Percentiles rank a stretch among this genome's conserved stretches.
These are phyloP conservation scores for Populus hybrid DNA, from an alignment of 441 rosid species.

Conservation along the genomic window DNA sequence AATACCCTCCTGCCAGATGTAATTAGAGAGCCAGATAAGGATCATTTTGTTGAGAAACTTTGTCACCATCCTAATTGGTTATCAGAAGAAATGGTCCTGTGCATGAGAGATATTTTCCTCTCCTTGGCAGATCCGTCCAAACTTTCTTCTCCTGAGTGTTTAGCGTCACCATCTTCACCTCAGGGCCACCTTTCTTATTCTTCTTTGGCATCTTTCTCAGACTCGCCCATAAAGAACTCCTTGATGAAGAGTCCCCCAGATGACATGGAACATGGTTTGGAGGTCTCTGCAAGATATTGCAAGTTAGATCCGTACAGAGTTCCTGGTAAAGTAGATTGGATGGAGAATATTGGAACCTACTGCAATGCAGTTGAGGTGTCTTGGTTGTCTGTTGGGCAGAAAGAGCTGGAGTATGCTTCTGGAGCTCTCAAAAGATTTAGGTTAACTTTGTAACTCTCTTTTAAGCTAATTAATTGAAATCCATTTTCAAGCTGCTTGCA, in stretches of 20 bases:
- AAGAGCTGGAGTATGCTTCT: constrained; percentile 64
- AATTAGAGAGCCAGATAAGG: constrained; percentile 22
- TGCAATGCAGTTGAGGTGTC: constrained; percentile 56
- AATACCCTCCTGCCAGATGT: constrained; percentile 15
- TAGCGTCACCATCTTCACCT: constrained; percentile 44
- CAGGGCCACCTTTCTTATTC: constrained; percentile 44
- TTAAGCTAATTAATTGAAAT: not conserved
- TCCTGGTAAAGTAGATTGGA: constrained; percentile 47
- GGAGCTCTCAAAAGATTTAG: constrained; percentile 67
- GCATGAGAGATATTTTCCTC: constrained; percentile 70
- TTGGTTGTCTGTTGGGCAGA: constrained; percentile 63
- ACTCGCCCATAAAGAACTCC: constrained; percentile 35
- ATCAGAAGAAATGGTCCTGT: constrained; percentile 68
- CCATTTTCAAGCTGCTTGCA: not conserved
- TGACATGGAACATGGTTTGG: constrained; percentile 27
- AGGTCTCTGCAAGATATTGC: constrained; percentile 23
- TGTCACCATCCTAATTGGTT: constrained; percentile 54
- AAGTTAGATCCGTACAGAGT: constrained; percentile 47
- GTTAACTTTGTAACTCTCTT: constrained; percentile 22
- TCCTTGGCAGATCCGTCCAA: constrained; percentile 55
- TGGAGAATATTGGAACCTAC: constrained; percentile 43
- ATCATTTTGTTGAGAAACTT: constrained; percentile 35
- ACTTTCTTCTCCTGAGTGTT: constrained; percentile 27
- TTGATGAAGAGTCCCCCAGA: constrained; percentile 30
- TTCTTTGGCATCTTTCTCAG: constrained; percentile 44